Base-by-base conservation (phyloP, 495 filamentous ascomycete species). In the Podospora comata region DNA sequence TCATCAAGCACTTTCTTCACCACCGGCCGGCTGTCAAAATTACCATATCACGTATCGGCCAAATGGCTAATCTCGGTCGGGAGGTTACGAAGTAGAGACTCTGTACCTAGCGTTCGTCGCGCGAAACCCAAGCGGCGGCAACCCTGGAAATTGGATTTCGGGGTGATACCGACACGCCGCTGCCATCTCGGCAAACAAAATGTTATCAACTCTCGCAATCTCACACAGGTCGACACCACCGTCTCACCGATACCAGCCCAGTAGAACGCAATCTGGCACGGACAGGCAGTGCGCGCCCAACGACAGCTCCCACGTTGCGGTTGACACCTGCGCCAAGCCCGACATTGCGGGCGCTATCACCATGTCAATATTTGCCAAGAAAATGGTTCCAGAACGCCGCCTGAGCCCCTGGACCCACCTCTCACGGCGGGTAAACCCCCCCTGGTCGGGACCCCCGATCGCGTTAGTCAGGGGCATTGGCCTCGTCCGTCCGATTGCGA, bases 281-380 rank as follows among this genome's bases (percentile, higher is more conserved):
- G 39, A 48, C 39, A 13, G 39, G 39, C 39, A 13, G 39, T 48
- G 39, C 39, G 39, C 39, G 39, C 39, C 39, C 39, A 48, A 0
- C 1, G 39, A 48, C 39, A 48, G 39, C 39, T 48, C 39, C 39
- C 39, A 48, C 7, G 39, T 16, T 48, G 9, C 15, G 13, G 39
- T 48, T 48, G 39, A 11, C 39, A 48, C 2, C 9, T 48, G 39
- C 39, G 39, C 39, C 39, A 48, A 48, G 39, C 9, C 39, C 39
- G 39, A 13, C 9, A 11, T 48, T 48, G 39, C 39, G 39, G 39
- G 39, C n/a, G 23, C 55, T 58, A 58, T 58, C 55, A 19, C 55
- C n/a, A 58, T 20, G 55, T 58, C 55, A 58, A 58, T 58, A 58
- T 58, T 58, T 58, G 55, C 55, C 55, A 58, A 58, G 55, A 11